Evolutionary conservation across 2,329 filamentous ascomycete genomes (phyloP).

Genomic region (Whalleya microplaca): DNA sequence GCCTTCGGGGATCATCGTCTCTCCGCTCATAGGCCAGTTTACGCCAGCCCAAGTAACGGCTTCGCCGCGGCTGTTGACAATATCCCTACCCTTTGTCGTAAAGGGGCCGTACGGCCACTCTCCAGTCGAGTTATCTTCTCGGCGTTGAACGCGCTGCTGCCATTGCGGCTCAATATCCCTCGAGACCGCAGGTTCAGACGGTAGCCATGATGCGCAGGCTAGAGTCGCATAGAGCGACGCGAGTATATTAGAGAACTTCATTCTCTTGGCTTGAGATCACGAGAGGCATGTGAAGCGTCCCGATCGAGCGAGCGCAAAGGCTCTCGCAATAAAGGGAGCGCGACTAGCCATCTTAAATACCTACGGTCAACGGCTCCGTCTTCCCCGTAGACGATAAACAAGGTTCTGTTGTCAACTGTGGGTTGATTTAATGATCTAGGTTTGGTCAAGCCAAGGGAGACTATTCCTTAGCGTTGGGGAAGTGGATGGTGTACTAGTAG

Average conservation of each 20-base stretch:
- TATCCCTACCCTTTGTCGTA: constrained; percentile 42
- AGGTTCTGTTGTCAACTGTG: not conserved
- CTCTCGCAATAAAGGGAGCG: constrained; percentile 1
- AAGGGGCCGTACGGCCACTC: constrained; percentile 45
- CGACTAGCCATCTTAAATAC: constrained; percentile 10
- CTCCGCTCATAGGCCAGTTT: constrained; percentile 44
- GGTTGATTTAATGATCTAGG: not conserved
- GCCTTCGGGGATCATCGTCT: constrained; percentile 60
- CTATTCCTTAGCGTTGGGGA: not conserved
- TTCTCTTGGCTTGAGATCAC: constrained; percentile 11
- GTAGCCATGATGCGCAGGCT: constrained; percentile 24
- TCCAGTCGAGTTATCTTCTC: constrained; percentile 23
- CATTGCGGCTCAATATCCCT: constrained; percentile 11
- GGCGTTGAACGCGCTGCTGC: constrained; percentile 13
- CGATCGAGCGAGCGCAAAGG: not conserved
- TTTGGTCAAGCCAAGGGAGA: not conserved
- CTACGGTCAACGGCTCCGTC: not conserved
- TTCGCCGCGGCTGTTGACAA: constrained; percentile 43
- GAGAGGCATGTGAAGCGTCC: constrained; percentile 1
- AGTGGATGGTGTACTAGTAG: not conserved
- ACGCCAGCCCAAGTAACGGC: constrained; percentile 42
- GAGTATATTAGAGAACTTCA: constrained; percentile 19
- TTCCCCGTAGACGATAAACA: not conserved
- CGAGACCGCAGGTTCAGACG: constrained; percentile 7
- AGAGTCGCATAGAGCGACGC: constrained; percentile 19